Evolutionary conservation across 257 asterid species (phyloP), one percentile per base, ranked within the genome.

Genomic region (Thymus quinquecostatus): DNA sequence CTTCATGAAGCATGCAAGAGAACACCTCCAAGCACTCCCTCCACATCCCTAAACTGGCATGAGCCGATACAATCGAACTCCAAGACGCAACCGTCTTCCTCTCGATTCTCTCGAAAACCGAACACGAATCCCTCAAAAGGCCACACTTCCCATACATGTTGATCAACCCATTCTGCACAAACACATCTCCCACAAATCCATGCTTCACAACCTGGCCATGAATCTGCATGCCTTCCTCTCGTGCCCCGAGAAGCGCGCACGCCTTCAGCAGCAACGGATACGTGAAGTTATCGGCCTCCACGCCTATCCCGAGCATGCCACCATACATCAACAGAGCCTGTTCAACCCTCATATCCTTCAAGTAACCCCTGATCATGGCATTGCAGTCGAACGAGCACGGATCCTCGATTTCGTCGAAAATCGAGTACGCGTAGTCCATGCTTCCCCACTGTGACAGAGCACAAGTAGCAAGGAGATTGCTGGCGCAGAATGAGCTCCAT

Each of bases 401-500:
- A 82, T 85, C 81, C 5, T 74, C 80, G 1, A 88, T 79, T n/a
- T 78, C 75, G 3, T 48, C 11, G 75, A 92, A 92, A 69, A 92
- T 82, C 41, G 96, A 83, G 86, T 86, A 80, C 0, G 98, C 98
- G 10, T 92, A 89, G 30, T 84, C 96, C 92, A 92, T 86, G 82
- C 96, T 92, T 51, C 96, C 90, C 96, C 94, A 92, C 29, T 83
- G 87, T 27, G 96, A 79, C 13, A 86, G 87, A 30, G 98, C 96
- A 84, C 96, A 86, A 33, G 96, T 75, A 29, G 96, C 64, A 30
- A 90, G 70, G 68, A 92, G 94, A 82, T 79, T 89, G 89, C 91
- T 84, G 10, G 86, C 81, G 60, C 88, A 88, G 36, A 80, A 83
- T 34, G 96, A 75, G 81, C 85, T 82, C 72, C 80, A 80, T 36